Evolutionary conservation across 768 basidiomycete genomes (phyloP).

Genomic region (Phlegmacium glaucopus): DNA sequence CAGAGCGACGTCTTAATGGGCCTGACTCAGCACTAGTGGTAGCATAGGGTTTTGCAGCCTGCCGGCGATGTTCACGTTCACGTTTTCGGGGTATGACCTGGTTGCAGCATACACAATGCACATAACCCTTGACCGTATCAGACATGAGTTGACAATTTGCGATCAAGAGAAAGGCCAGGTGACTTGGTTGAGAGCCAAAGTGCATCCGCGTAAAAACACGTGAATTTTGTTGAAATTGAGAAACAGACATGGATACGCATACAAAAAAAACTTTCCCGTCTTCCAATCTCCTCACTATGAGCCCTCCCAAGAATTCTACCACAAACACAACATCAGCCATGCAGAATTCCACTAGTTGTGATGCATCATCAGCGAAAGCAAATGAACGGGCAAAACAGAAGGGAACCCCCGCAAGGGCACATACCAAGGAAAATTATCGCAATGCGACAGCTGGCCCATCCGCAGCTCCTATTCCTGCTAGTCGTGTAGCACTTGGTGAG

Average conservation of each 20-base stretch:
- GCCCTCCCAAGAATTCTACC: no score
- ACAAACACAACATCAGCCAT: no score
- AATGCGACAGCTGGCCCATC: not conserved
- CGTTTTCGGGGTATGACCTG: not conserved
- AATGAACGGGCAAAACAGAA: no score
- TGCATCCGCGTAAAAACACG: no score
- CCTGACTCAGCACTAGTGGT: no score
- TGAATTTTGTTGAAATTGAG: no score
- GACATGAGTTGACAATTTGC: not conserved
- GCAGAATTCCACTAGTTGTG: no score
- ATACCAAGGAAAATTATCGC: not conserved
- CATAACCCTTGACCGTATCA: not conserved
- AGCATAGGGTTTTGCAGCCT: not conserved
- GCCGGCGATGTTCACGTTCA: not conserved
- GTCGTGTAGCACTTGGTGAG: not conserved
- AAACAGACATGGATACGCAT: no score
- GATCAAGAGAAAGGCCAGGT: not conserved
- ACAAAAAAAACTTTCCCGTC: no score
- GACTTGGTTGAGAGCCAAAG: no score
- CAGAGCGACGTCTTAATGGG: not conserved
- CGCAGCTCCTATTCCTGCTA: not conserved
- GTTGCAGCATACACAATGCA: not conserved
- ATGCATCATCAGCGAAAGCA: no score
- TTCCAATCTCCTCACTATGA: no score
- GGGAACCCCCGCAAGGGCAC: not conserved